Evolutionary conservation across 176 grass and related monocot genomes (phyloP), one percentile per base, ranked within the genome.

Genomic region (Echinochloa phyllopogon): DNA sequence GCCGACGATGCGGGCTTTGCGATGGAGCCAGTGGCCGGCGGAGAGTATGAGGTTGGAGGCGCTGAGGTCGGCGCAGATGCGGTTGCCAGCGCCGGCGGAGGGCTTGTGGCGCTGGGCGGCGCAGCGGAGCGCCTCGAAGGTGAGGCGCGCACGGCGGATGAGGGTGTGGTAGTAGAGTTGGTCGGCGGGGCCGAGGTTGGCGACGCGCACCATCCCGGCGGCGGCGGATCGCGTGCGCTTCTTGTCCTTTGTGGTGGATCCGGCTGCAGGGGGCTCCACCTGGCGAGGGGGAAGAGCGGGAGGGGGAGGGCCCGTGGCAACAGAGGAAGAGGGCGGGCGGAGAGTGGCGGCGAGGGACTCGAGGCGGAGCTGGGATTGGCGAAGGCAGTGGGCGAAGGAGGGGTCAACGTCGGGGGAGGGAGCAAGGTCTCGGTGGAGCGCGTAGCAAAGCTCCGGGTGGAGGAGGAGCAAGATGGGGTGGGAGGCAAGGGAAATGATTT

Each of bases 71-170:
- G 66, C 45, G 21, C 96, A 91, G n/a, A n/a, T n/a, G n/a, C n/a
- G n/a, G 47, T 88, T 85, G 51, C 90, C 87, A 11, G 8, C 4
- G 20, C 79, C n/a, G n/a, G n/a, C 14, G 51, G 42, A 2, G 57
- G 6, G 27, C 25, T 51, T 79, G 45, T 91, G 56, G 43, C 82
- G 82, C 11, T 84, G 66, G 82, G 76, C 92, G 47, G 72, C 58
- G 39, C 49, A 53, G 60, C 93, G 91, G 48, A 98, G 87, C 24
- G 93, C 94, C 42, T 98, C 89, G 40, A 91, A 98, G 66, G 87
- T 90, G 83, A 98, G 88, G 59, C 95, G 93, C n/a, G 91, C 74
- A 21, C 72, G 82, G 83, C 95, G 88, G 48, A 98, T 82, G 16
- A 84, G 27, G 25, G 57, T 29, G 18, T 87, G 95, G 61, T 69